Evolutionary conservation across 345 rosid species (phyloP).

Genomic region (Gossypium mustelinum): DNA sequence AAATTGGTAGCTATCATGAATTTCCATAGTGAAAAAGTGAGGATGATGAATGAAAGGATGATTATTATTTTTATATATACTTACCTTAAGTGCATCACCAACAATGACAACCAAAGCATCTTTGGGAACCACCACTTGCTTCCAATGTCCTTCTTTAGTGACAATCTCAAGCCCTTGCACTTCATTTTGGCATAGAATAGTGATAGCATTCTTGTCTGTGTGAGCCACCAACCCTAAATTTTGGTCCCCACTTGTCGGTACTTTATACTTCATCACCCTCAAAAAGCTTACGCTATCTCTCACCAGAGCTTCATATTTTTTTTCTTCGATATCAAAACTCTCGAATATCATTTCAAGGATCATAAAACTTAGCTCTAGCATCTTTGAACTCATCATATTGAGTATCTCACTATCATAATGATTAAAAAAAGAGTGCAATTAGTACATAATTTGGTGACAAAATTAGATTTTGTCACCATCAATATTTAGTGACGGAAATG

Average conservation of each 20-base stretch:
- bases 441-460: too few relatives aligned
- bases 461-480: too few relatives aligned
- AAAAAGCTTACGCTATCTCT: constrained; percentile 22
- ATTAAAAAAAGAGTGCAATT: neutral
- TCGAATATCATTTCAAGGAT: constrained; percentile 42
- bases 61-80: neutral
- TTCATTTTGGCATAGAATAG: constrained; percentile 44
- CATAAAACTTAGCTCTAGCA: constrained; percentile 32
- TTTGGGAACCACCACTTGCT: constrained; percentile 25
- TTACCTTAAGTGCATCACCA: constrained; percentile 48
- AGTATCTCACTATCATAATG: constrained; percentile 27
- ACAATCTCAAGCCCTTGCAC: constrained; percentile 47
- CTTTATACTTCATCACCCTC: constrained; percentile 38
- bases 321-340: constrained; percentile 34
- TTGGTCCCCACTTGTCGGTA: constrained; percentile 15
- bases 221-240: constrained; percentile 37
- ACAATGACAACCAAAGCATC: constrained; percentile 32
- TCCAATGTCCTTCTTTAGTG: constrained; percentile 34
- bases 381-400: constrained; percentile 26
- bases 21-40: neutral
- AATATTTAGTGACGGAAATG: too few relatives aligned
- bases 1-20: neutral
- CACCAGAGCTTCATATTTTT: constrained; percentile 18
- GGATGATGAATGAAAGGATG: neutral
- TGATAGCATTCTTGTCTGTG: constrained; percentile 41